These are phyloP conservation scores for Ogataea hybrid DNA, from an alignment of 1,139 yeast genomes.

Conservation along the genomic window DNA sequence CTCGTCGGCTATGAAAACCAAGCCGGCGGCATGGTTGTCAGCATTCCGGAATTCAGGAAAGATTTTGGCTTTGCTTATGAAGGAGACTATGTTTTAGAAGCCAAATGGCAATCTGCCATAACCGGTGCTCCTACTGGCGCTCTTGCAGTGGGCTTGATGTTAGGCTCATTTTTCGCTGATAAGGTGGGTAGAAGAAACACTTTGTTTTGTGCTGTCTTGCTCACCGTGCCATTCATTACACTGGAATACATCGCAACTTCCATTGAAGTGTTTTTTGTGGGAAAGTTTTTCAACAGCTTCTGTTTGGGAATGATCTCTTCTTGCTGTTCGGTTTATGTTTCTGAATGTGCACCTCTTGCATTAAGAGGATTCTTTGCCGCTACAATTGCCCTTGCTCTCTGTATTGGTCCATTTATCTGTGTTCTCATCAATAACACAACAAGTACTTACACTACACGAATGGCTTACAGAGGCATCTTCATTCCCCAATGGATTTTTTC, in stretches of 20 bases:
- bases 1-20: conserved; percentile 22
- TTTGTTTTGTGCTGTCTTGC: conserved; percentile 14
- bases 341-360: conserved; percentile 35
- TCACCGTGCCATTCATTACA: conserved; percentile 29
- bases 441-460: conserved; percentile 14
- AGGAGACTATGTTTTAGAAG: conserved; percentile 22
- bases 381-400: background rate
- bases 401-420: conserved; percentile 34
- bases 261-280: conserved; percentile 32
- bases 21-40: conserved; percentile 22
- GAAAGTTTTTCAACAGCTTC: conserved; percentile 26
- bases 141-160: conserved; percentile 21
- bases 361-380: conserved; percentile 26
- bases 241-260: conserved; percentile 29
- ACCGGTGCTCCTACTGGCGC: conserved; percentile 34
- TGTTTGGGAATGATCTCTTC: conserved; percentile 31
- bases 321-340: conserved; percentile 29
- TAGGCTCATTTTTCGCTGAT: conserved; percentile 24
- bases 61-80: conserved; percentile 30
- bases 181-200: conserved; percentile 26
- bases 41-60: conserved; percentile 29
- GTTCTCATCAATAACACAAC: conserved; percentile 22
- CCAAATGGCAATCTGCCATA: conserved; percentile 37
- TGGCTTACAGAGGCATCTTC: conserved; percentile 35
- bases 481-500: conserved; percentile 33